Evolutionary conservation across 495 filamentous ascomycete species (phyloP).

Genomic region (Talaromyces wortmannii): DNA sequence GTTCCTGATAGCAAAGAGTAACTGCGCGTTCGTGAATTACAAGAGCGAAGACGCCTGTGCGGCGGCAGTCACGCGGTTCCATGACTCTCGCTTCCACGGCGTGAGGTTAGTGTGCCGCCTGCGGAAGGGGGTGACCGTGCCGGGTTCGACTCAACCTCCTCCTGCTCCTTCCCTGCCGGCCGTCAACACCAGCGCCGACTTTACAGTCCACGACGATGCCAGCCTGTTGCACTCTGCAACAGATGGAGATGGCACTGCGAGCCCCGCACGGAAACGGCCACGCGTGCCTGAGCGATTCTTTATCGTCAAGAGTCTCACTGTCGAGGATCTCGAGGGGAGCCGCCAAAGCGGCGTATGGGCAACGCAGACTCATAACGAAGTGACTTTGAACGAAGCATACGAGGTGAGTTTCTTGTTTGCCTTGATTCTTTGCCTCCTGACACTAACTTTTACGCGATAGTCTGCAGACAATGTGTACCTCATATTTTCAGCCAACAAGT

Average conservation of each 20-base stretch:
- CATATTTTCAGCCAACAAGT: conserved; percentile 97
- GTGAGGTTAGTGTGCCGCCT: conserved; percentile 88
- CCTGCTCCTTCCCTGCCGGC: too few relatives aligned
- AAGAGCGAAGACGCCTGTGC: conserved; percentile 70
- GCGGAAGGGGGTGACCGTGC: conserved; percentile 48
- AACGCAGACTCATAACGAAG: conserved; percentile 91
- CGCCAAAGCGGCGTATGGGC: conserved; percentile 85
- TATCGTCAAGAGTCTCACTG: conserved; percentile 87
- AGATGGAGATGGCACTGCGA: conserved; percentile 1
- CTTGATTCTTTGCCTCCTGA: neutral
- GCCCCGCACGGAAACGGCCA: conserved; percentile 1
- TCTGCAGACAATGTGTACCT: conserved; percentile 83
- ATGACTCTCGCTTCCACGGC: conserved; percentile 86
- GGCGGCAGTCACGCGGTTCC: conserved; percentile 75
- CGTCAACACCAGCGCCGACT: neutral
- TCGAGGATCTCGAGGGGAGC: conserved; percentile 93
- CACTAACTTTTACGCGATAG: conserved; percentile 31
- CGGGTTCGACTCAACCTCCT: conserved; percentile 28
- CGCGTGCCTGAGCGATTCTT: conserved; percentile 67
- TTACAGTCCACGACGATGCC: conserved; percentile 12
- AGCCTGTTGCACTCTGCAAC: conserved; percentile 10
- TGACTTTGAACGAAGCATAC: conserved; percentile 74
- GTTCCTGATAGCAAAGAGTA: conserved; percentile 94
- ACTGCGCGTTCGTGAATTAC: conserved; percentile 97
- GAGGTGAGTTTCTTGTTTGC: conserved; percentile 49